These are phyloP conservation scores for Medicago arabica DNA, from an alignment of 306 rosid species.

Conservation along the genomic window DNA sequence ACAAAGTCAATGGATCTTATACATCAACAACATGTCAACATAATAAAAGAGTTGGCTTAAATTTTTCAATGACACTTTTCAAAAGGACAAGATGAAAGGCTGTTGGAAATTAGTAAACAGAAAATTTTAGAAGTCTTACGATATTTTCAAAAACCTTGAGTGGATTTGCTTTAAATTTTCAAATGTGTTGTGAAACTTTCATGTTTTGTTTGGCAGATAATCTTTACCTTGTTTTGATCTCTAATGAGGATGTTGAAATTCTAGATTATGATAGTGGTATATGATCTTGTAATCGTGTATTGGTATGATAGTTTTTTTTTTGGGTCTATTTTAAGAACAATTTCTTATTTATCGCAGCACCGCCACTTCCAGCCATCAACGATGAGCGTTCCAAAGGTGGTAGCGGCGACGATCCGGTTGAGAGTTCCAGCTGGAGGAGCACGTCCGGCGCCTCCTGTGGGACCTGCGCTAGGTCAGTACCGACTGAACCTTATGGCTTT, in stretches of 20 bases:
- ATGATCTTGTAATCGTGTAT: no score
- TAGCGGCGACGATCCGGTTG: constrained; percentile 77
- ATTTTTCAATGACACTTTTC: background rate
- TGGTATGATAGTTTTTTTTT: no score
- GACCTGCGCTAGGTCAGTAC: constrained; percentile 86
- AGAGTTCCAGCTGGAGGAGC: constrained; percentile 80
- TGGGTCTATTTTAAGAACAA: no score
- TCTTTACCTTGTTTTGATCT: no score
- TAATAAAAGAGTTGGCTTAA: background rate
- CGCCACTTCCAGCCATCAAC: constrained; percentile 18
- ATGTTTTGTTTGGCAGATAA: no score
- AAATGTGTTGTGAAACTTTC: no score
- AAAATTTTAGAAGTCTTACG: background rate
- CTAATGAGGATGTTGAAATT: no score
- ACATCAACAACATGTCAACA: background rate
- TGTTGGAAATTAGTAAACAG: background rate
- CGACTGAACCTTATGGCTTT: constrained; percentile 90
- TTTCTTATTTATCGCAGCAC: background rate
- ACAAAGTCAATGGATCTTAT: background rate
- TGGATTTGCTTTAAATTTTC: background rate
- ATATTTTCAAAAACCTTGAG: background rate
- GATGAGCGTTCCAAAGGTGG: constrained; percentile 78
- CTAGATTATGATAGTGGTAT: no score
- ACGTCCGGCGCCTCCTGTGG: constrained; percentile 75
- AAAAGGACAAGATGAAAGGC: background rate